Base-by-base conservation (phyloP, 768 basidiomycete genomes). In the Zangia roseola region DNA sequence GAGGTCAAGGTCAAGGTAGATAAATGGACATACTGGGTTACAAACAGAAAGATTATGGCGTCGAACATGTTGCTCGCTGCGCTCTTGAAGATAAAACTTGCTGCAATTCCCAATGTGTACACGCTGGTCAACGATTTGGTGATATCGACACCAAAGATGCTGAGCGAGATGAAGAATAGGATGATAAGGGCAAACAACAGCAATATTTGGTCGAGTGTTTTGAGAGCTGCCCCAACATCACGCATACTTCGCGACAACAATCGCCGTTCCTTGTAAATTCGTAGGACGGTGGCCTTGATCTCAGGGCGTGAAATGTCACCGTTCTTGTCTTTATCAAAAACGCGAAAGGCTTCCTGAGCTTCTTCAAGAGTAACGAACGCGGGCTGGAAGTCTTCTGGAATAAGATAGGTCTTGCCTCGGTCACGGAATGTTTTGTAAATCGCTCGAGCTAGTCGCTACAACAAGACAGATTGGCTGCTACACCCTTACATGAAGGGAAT, bases 11-110 rank as follows among this genome's bases (percentile, higher is more conserved):
- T 26, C n/a, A n/a, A 39, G 28, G 24, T 12, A 30, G 35, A 30
- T n/a, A 10, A 37, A 37, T 37, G n/a, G 23, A 72, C 86, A 55
- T 53, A 88, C 87, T 91, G 89, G 3, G 87, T 84, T 34, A 90
- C 87, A 61, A 90, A 90, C 54, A 89, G 65, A 63, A 91, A 87
- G 77, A 89, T 84, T 59, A 90, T 84, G 23, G 87, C 77, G 65
- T 90, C 88, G 59, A 91, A 91, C 16, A 83, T 83, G 45, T 69
- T 76, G 52, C 83, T 81, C 19, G 88, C 84, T 5, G 88, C 68
- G 54, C 74, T 79, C 71, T 88, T 89, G 75, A 91, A 91, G 55
- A 91, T 76, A 59, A 91, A 91, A 62, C 86, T 88, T 10, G 80
- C 81, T 6, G 84, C 89, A 50, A 91, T 79, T 12, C 73, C 80